Conservation (phyloP, 2,329 filamentous ascomycete genomes). For the Kalmusia sp. region DNA sequence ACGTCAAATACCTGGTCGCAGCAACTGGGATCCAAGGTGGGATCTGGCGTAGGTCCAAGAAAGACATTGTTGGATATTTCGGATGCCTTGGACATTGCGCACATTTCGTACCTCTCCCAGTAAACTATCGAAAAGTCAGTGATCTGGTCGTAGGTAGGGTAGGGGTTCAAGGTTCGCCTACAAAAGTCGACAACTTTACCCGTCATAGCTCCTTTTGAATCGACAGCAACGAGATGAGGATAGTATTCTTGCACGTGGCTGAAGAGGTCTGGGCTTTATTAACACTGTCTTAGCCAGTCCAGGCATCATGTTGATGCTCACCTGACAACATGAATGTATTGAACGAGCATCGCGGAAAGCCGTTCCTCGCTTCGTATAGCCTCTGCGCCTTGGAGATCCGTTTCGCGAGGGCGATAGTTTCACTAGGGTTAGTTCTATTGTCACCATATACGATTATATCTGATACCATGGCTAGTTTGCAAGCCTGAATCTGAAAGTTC, state of each 20-base stretch:
- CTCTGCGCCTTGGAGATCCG: conserved; percentile 77
- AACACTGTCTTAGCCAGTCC: conserved; percentile 7
- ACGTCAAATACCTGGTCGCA: conserved; percentile 74
- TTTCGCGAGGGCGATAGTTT: conserved; percentile 69
- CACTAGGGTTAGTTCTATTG: conserved; percentile 65
- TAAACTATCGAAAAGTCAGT: conserved; percentile 59
- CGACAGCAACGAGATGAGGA: conserved; percentile 75
- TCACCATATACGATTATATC: conserved; percentile 94
- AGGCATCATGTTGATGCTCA: conserved; percentile 42
- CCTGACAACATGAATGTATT: conserved; percentile 82
- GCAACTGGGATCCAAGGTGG: conserved; percentile 54
- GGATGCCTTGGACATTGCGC: conserved; percentile 85
- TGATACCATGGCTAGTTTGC: conserved; percentile 85
- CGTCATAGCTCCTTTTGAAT: conserved; percentile 74
- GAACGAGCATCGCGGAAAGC: conserved; percentile 65
- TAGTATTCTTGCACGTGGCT: conserved; percentile 70
- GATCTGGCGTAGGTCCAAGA: conserved; percentile 85
- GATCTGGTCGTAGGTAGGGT: conserved; percentile 3
- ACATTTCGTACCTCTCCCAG: conserved; percentile 92
- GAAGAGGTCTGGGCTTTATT: conserved; percentile 33
- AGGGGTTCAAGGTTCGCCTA: conserved; percentile 42
- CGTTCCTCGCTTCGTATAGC: conserved; percentile 72
- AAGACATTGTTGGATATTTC: conserved; percentile 91
- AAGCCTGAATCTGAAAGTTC: conserved; percentile 95
- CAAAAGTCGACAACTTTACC: conserved; percentile 85